These are phyloP conservation scores for Coniochaeta hoffmannii DNA, from an alignment of 2,329 filamentous ascomycete genomes.

Conservation along the genomic window DNA sequence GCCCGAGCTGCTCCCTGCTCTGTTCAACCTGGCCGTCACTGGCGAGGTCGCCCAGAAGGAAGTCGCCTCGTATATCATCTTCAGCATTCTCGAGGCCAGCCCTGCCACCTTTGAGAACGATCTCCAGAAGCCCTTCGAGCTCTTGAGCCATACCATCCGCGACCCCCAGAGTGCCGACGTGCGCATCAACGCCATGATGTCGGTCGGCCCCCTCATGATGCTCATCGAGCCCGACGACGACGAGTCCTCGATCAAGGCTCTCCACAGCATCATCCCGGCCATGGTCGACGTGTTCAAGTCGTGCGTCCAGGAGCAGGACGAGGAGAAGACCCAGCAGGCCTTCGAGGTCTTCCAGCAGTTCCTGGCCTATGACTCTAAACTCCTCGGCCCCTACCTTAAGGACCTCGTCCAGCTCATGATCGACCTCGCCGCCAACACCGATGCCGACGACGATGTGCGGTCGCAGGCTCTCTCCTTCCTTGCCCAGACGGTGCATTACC, in stretches of 20 bases:
- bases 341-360: conserved; percentile 98
- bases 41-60: conserved; percentile 72
- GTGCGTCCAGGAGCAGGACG: conserved; percentile 70
- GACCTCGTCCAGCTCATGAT: conserved; percentile 94
- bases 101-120: conserved; percentile 79
- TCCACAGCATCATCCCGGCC: conserved; percentile 73
- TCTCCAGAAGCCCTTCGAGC: conserved; percentile 67
- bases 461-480: conserved; percentile 90
- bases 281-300: conserved; percentile 89
- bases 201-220: conserved; percentile 80
- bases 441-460: conserved; percentile 76
- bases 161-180: conserved; percentile 90
- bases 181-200: conserved; percentile 87
- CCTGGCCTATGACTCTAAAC: conserved; percentile 77
- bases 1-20: conserved; percentile 69
- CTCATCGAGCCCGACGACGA: conserved; percentile 86
- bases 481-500: conserved; percentile 84
- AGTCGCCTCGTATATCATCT: conserved; percentile 88
- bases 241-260: conserved; percentile 59
- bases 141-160: conserved; percentile 82
- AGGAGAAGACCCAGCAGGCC: conserved; percentile 80
- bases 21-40: conserved; percentile 73
- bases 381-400: conserved; percentile 79
- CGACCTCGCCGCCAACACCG: conserved; percentile 68
- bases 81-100: conserved; percentile 81